Evolutionary conservation across 306 rosid species (phyloP).

Genomic region (Lathyrus tuberosus): DNA sequence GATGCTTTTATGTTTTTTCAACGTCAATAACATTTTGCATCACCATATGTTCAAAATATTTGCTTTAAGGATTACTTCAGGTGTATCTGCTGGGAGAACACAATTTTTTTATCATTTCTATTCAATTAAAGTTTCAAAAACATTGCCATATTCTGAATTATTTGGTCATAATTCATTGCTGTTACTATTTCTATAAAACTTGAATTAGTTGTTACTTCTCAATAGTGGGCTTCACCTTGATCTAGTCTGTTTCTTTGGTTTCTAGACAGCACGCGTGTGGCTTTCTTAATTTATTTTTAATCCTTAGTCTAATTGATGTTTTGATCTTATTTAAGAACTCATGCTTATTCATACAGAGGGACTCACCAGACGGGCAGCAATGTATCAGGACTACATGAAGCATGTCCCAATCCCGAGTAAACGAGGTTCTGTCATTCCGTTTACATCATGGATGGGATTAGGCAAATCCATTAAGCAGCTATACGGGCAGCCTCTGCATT

Average conservation of each 20-base stretch:
- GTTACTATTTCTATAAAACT: slow-evolving; percentile 20
- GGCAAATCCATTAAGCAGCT: slow-evolving; percentile 82
- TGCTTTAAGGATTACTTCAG: too few species aligned
- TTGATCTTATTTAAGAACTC: slow-evolving; percentile 20
- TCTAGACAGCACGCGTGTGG: slow-evolving; percentile 6
- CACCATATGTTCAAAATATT: slow-evolving; percentile 4
- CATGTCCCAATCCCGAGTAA: slow-evolving; percentile 70
- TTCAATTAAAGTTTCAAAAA: neutral
- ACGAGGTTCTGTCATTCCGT: slow-evolving; percentile 85
- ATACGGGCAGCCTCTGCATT: slow-evolving; percentile 90
- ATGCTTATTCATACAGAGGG: slow-evolving; percentile 47
- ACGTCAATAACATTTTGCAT: slow-evolving; percentile 18
- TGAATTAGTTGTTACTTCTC: neutral
- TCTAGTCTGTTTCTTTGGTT: slow-evolving; percentile 2
- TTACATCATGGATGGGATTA: slow-evolving; percentile 79
- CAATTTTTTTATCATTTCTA: slow-evolving; percentile 16
- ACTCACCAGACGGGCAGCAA: slow-evolving; percentile 69
- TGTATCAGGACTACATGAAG: slow-evolving; percentile 96
- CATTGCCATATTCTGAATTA: neutral
- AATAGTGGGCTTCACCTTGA: neutral
- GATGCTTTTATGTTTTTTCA: neutral
- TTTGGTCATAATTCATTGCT: neutral
- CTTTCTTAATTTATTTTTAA: neutral
- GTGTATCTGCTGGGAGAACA: too few species aligned
- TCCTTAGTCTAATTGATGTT: slow-evolving; percentile 6